These are phyloP conservation scores for Eimeria necatrix DNA, from an alignment of 169 alveolate genomes.

Conservation along the genomic window DNA sequence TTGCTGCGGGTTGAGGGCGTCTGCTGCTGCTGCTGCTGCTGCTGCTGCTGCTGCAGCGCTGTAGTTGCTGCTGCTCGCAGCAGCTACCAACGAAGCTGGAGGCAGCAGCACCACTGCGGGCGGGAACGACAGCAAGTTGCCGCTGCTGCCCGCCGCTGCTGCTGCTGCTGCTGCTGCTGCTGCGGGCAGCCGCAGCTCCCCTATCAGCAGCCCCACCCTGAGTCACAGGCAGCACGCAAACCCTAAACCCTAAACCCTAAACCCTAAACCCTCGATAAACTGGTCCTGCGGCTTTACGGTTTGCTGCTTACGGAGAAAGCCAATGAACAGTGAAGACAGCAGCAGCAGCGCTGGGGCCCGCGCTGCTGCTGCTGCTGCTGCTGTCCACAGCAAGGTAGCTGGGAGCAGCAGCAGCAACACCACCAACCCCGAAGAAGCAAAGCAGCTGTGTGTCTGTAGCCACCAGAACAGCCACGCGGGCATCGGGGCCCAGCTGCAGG, in stretches of 20 bases:
- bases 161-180: slow-evolving; percentile 13
- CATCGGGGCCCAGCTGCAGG: background rate
- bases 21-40: slow-evolving; percentile 30
- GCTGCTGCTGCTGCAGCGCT: slow-evolving; percentile 17
- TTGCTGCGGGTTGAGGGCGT: slow-evolving; percentile 23
- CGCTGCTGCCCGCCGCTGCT: background rate
- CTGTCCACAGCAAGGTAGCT: slow-evolving; percentile 8
- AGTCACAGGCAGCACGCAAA: background rate
- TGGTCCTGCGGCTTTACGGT: background rate
- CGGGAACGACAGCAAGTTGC: slow-evolving; percentile 28
- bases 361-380: background rate
- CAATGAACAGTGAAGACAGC: background rate
- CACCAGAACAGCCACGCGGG: slow-evolving; percentile 17
- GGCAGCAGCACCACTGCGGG: slow-evolving; percentile 13
- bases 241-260: slow-evolving; percentile 33
- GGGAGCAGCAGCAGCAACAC: slow-evolving; percentile 31
- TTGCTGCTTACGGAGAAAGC: background rate
- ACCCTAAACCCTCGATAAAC: background rate
- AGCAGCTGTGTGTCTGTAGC: slow-evolving; percentile 16
- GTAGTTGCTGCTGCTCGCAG: background rate
- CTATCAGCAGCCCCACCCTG: slow-evolving; percentile 26
- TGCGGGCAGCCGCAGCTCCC: slow-evolving; percentile 40
- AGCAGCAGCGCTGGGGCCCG: background rate
- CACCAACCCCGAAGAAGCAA: slow-evolving; percentile 17
- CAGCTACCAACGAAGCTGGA: slow-evolving; percentile 10